Percentiles rank a stretch among this genome's conserved stretches.
These are phyloP conservation scores for Neocucurbitaria cava DNA, from an alignment of 2,329 filamentous ascomycete species.

Conservation along the genomic window DNA sequence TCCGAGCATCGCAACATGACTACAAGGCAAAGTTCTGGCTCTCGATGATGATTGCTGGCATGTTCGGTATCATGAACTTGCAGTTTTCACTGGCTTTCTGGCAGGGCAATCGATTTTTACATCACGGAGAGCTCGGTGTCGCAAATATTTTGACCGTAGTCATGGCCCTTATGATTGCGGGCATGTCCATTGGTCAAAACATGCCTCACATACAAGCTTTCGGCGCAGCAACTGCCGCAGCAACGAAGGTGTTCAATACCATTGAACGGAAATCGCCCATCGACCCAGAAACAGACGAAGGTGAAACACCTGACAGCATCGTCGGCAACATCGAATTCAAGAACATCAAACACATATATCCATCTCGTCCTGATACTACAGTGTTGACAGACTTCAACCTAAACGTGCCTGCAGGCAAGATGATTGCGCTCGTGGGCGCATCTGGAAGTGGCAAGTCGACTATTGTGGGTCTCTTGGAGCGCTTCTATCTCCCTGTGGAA, in stretches of 20 bases:
- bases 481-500: constrained; percentile 89
- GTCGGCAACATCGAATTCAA: constrained; percentile 81
- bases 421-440: constrained; percentile 89
- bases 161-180: constrained; percentile 90
- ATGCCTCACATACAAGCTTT: constrained; percentile 85
- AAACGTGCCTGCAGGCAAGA: constrained; percentile 84
- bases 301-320: constrained; percentile 75
- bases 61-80: constrained; percentile 85
- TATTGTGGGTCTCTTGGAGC: constrained; percentile 88
- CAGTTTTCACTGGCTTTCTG: constrained; percentile 63
- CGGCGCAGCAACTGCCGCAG: constrained; percentile 80
- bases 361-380: constrained; percentile 85
- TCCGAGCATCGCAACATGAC: constrained; percentile 76
- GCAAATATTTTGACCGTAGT: constrained; percentile 82
- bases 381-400: constrained; percentile 87
- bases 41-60: constrained; percentile 78
- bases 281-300: constrained; percentile 74
- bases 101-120: constrained; percentile 64
- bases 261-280: constrained; percentile 89
- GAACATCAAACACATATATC: constrained; percentile 91
- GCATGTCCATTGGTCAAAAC: constrained; percentile 80
- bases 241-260: constrained; percentile 89
- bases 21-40: constrained; percentile 76
- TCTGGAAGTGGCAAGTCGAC: constrained; percentile 96
- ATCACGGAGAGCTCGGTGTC: constrained; percentile 63